phyloP scores from a whole-genome alignment of 2,329 filamentous ascomycete genomes.

The Talaromyces albobiverticillius region DNA sequence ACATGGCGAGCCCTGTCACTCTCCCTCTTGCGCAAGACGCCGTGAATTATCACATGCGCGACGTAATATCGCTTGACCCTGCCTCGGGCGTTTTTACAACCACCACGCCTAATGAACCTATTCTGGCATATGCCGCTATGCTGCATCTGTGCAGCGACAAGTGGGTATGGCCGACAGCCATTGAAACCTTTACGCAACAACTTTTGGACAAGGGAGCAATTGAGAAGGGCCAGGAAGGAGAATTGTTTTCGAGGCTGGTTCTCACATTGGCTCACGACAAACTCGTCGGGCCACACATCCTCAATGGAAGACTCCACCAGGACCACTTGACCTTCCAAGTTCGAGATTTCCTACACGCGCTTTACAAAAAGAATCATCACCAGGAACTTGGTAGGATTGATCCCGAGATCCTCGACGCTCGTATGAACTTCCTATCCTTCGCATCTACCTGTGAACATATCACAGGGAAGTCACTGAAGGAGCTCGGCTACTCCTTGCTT shows the following conservation, averaged over 20 bases:
- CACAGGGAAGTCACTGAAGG: neutral
- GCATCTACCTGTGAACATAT: neutral
- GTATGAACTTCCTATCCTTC: constrained; percentile 1
- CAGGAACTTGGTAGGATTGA: neutral
- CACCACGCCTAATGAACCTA: neutral
- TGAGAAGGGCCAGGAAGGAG: neutral
- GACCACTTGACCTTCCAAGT: neutral
- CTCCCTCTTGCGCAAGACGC: neutral
- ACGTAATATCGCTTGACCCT: neutral
- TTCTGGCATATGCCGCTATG: neutral
- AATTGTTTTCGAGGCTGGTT: neutral
- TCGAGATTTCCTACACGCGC: neutral
- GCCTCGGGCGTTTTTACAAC: neutral
- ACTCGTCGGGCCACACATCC: neutral
- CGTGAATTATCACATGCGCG: neutral
- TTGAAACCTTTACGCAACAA: neutral
- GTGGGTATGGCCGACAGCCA: neutral
- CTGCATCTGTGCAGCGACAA: neutral
- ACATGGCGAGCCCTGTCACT: neutral
- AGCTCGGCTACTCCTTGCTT: neutral
- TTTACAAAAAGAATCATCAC: neutral
- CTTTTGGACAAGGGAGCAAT: neutral
- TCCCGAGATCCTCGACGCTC: neutral
- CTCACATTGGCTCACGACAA: neutral
- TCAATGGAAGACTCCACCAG: neutral